Conservation (phyloP, 129 eudicot genomes). For the Logfia minima region DNA sequence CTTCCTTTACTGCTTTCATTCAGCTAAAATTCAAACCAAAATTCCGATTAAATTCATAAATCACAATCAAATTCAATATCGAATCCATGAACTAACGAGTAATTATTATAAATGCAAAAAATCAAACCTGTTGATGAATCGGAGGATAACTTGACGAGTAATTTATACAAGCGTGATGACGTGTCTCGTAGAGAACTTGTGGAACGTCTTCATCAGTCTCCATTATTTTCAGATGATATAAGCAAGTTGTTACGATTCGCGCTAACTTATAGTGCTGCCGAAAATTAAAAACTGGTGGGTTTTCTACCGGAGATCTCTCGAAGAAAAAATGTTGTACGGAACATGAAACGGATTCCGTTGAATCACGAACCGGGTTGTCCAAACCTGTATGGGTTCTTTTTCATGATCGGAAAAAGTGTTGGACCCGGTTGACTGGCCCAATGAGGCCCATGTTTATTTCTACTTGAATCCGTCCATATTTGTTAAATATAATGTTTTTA, state of each 20-base stretch:
- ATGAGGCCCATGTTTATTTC: background rate
- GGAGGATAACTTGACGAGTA: slow-evolving; percentile 70
- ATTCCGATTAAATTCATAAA: slow-evolving; percentile 10
- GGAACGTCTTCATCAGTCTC: slow-evolving; percentile 20
- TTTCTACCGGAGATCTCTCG: slow-evolving; percentile 15
- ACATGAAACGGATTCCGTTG: slow-evolving; percentile 28
- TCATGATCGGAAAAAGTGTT: background rate
- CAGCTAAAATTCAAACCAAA: slow-evolving; percentile 37
- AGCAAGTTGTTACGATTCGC: slow-evolving; percentile 13
- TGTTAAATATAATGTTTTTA: too few species aligned
- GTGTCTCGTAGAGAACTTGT: slow-evolving; percentile 65
- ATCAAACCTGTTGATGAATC: slow-evolving; percentile 50
- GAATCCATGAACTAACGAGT: slow-evolving; percentile 1
- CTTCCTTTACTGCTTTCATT: slow-evolving; percentile 48
- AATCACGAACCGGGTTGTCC: slow-evolving; percentile 24
- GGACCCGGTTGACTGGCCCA: slow-evolving; percentile 1
- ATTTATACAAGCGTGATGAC: slow-evolving; percentile 68
- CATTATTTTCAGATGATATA: slow-evolving; percentile 13
- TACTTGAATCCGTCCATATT: too few species aligned
- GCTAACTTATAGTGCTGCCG: slow-evolving; percentile 1
- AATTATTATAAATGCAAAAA: background rate
- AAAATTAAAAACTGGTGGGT: slow-evolving; percentile 10
- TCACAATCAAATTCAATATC: background rate
- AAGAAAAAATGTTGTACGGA: slow-evolving; percentile 16
- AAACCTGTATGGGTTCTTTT: slow-evolving; percentile 1